Evolutionary conservation across 2,329 filamentous ascomycete genomes (phyloP), one percentile per base, ranked within the genome.

Genomic region (Phaeosphaeria sp.): DNA sequence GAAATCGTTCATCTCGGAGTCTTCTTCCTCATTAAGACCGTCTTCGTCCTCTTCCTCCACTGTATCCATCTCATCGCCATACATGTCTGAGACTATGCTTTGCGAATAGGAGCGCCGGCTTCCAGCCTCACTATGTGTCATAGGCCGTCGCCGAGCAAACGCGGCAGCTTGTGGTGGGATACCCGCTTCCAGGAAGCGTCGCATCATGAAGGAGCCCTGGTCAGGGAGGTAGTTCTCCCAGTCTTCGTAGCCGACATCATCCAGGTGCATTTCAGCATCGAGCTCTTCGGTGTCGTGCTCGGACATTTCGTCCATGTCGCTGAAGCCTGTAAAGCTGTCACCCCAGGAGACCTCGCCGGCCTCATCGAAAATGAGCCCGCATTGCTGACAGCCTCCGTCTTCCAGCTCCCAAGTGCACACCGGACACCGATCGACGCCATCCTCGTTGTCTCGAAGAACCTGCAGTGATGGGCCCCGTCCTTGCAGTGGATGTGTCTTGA

Each of bases 391-490:
- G 66, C 73, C 64, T 55, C 85, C 85, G 44, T 87, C 86, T 68
- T 87, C 85, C 47, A 90, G 78, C 72, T 90, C 89, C 82, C 84
- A 85, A 9, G 81, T 76, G 73, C 89, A 91, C 2, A 77, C 62
- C 1, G 87, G 87, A 71, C 89, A 91, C 62, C 88, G 82, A 54
- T 84, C 77, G 18, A 90, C 83, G 33, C 84, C 83, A 69, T 90
- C 88, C 68, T 83, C 82, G 33, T 82, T 77, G 63, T 89, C 87
- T 47, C 81, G 77, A 36, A 87, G 77, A 13, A 84, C 65, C 64
- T 77, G 56, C 39, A 78, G 57, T n/a, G 70, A 59, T 51, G 71
- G 62, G 25, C 67, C 59, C 49, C 58, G 54, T 57, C 58, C 55
- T 25, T 61, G 65, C 15, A 57, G 64, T 15, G 64, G 55, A 46